phyloP scores from a whole-genome alignment of 2,329 filamentous ascomycete species.

The Rutstroemia sp. region DNA sequence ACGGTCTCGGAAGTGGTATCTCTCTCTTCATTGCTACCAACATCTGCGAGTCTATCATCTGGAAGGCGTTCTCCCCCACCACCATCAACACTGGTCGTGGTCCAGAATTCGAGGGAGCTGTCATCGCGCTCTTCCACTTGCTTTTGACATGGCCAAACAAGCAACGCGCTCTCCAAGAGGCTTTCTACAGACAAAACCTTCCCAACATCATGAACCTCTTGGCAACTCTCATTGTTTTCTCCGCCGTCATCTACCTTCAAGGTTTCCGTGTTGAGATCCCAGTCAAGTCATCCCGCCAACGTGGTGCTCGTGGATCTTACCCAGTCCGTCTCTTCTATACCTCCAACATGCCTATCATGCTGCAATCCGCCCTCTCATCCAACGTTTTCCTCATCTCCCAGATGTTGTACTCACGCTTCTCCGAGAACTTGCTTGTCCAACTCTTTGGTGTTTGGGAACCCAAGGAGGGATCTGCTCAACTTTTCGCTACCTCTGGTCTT shows the following conservation, averaged over 20 bases:
- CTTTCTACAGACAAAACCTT: conserved; percentile 98
- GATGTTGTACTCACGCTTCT: conserved; percentile 99
- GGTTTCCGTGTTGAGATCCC: conserved; percentile 99
- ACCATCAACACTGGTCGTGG: conserved; percentile 99
- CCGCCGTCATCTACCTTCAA: conserved; percentile 97
- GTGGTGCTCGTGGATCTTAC: conserved; percentile 96
- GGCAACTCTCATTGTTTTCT: conserved; percentile 87
- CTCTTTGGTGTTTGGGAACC: conserved; percentile 98
- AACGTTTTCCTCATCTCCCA: conserved; percentile 99
- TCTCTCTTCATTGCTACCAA: conserved; percentile 99
- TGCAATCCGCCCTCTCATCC: conserved; percentile 96
- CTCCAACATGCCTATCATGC: conserved; percentile 99
- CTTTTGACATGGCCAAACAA: conserved; percentile 99
- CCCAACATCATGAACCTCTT: conserved; percentile 99
- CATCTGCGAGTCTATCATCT: conserved; percentile 99
- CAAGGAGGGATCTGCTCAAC: conserved; percentile 90
- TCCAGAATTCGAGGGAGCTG: conserved; percentile 96
- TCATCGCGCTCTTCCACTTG: conserved; percentile 96
- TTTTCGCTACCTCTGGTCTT: conserved; percentile 85
- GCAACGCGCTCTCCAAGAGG: conserved; percentile 95
- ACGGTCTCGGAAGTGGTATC: conserved; percentile 96
- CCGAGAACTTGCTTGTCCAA: conserved; percentile 95
- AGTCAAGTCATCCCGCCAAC: conserved; percentile 98
- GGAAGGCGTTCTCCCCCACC: conserved; percentile 98
- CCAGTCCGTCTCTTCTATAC: conserved; percentile 99